A percentile compares a stretch with the other conserved stretches of the same genome.
Conservation (phyloP, 176 grass and related monocot species). For the Raddia distichophylla region DNA sequence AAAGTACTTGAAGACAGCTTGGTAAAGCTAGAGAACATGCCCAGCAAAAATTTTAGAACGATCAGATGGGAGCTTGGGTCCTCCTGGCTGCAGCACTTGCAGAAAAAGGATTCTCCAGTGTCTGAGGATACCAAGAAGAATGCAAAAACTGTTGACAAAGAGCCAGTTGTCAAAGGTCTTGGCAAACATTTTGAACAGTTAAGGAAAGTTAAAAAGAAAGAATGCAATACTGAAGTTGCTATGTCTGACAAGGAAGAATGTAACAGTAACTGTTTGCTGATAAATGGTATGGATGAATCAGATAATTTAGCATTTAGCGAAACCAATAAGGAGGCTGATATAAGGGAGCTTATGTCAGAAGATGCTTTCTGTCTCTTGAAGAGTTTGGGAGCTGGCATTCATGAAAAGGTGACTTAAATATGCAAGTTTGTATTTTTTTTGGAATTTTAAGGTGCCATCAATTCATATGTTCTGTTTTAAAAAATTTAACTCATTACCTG, state of each 20-base stretch:
- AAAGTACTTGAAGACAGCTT: slow-evolving; percentile 72
- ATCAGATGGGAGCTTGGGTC: slow-evolving; percentile 98
- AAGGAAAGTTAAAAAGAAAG: slow-evolving; percentile 89
- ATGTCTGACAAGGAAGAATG: slow-evolving; percentile 67
- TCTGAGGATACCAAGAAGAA: slow-evolving; percentile 45
- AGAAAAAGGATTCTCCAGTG: slow-evolving; percentile 72
- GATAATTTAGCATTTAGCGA: slow-evolving; percentile 43
- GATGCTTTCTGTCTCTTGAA: slow-evolving; percentile 70
- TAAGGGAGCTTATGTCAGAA: slow-evolving; percentile 66
- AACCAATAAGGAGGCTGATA: slow-evolving; percentile 42
- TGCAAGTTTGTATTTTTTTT: slow-evolving; percentile 28
- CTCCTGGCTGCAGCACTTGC: slow-evolving; percentile 80
- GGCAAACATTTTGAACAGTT: slow-evolving; percentile 88
- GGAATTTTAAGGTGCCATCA: slow-evolving; percentile 9
- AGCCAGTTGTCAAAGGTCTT: slow-evolving; percentile 83
- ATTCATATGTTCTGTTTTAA: slow-evolving; percentile 18
- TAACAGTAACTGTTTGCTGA: slow-evolving; percentile 28
- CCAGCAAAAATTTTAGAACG: slow-evolving; percentile 42
- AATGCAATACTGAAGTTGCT: slow-evolving; percentile 31
- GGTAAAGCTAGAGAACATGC: slow-evolving; percentile 58
- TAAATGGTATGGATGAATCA: slow-evolving; percentile 41
- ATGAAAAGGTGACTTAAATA: slow-evolving; percentile 69
- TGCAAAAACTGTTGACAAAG: slow-evolving; percentile 46
- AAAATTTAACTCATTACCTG: slow-evolving; percentile 12
- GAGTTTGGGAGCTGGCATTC: slow-evolving; percentile 67